Base-by-base conservation (phyloP, 2,329 filamentous ascomycete genomes). In the Ceratocystis huliohia region DNA sequence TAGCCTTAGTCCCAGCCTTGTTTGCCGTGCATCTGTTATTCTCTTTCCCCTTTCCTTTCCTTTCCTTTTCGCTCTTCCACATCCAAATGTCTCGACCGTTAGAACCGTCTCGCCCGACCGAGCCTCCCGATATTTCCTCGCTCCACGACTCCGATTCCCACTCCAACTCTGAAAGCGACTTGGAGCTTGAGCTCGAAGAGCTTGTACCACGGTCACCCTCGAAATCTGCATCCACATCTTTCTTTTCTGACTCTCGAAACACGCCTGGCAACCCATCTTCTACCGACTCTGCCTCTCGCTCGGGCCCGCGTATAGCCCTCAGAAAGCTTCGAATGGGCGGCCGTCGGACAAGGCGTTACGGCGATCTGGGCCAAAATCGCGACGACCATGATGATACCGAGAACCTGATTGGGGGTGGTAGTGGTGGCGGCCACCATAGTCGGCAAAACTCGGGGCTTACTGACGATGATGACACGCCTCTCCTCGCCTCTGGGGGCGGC, bases 111-210 rank as follows among this genome's bases (percentile, higher is more conserved):
- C 79, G 78, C 73, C 76, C 78, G 71, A 78, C 73, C 82, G 65
- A 86, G 74, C 82, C 83, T 73, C 85, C 85, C 76, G 84, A 88
- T 76, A 84, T 82, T 68, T 81, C 81, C 8, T 48, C 63, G 8
- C 44, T 30, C 41, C 62, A 64, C 45, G 10, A 50, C 44, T 63
- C 61, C 22, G 62, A 64, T 37, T 64, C 62, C 25, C 30, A 59
- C 25, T 61, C 64, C 25, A 28, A 57, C 44, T 61, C 64, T n/a
- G 33, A 59, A 72, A 79, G 85, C 69, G 88, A 93, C 74, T 83
- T 87, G 71, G 87, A 89, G 69, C 80, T 94, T 72, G 88, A 92
- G 72, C 81, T 91, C 71, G 82, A 90, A 72, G 89, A 93, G 79
- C 85, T 94, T 70, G 88, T 92, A 73, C 88, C 89, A 66, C 56